Evolutionary conservation across 2,329 filamentous ascomycete genomes (phyloP), one percentile per base, ranked within the genome.

Genomic region (Fusarium vanettenii): DNA sequence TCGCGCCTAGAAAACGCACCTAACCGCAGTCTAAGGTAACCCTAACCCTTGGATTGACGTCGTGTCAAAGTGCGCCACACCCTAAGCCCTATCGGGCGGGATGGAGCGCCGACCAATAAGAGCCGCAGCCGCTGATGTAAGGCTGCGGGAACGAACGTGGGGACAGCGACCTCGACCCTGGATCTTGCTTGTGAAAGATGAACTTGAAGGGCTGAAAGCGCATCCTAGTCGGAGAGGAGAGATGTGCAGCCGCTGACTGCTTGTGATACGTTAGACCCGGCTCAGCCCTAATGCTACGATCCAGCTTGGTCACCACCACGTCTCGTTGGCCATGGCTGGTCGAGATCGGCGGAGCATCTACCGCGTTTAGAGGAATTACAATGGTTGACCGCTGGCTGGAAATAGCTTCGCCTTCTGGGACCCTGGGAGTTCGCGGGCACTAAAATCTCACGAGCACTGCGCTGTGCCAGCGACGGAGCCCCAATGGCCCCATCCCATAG

Each of bases 381-480:
- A 60, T 20, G 22, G 16, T 33, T 55, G 50, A 11, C n/a, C 61
- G n/a, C 35, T 29, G 70, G 52, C 60, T 60, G 20, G 22, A 62
- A 48, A 62, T 62, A 70, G 60, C 70, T 60, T 72, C 68, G 64
- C 68, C 61, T 57, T 65, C 64, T 55, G 43, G 25, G 43, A 57
- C 41, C 67, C 63, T 74, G 22, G 39, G 16, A 61, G 33, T 48
- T 55, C 41, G 25, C 56, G 39, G 68, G 56, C 57, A 57, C 72
- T 74, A 75, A 74, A 74, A 75, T 74, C 72, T 74, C 45, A 74
- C 72, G 39, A 74, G 61, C 68, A 74, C 59, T 64, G 69, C 71
- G 13, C 33, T 39, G 20, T 37, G 27, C 10, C 35, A 37, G 31
- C 14, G 25, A 22, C 16, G 29, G n/a, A 37, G 60, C 29, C 41